Evolutionary conservation across 768 basidiomycete species (phyloP), one percentile per base, ranked within the genome.

Genomic region (Cystofilobasidium bisporidii): DNA sequence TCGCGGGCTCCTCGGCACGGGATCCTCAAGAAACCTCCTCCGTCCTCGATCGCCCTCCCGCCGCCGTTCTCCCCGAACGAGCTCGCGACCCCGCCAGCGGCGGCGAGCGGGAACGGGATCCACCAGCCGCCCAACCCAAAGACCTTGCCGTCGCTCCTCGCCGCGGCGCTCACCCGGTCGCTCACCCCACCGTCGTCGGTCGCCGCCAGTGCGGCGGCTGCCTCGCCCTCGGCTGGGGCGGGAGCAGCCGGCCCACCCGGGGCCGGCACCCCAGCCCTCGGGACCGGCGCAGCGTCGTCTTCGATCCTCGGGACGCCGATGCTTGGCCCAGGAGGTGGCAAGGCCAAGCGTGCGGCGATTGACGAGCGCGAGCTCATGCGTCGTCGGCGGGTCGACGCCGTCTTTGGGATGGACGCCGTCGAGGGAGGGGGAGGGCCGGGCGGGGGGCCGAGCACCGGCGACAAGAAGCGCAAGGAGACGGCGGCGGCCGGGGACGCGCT

Each of bases 351-450:
- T 22, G 45, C 24, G 4, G 36, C 58, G 22, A 2, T 69, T 15
- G 57, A 85, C 72, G 81, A 91, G 72, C 82, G 87, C 62, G 83
- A 90, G 72, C 75, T 92, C 75, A 79, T 92, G 74, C 71, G 78
- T 53, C 69, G 80, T 36, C 70, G 80, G 61, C 71, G 79, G 67
- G 71, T 75, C 61, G 79, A 80, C 59, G 79, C 79, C n/a, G 79
- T 80, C 17, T 78, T 76, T 58, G 80, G 80, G 20, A 77, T 80
- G 70, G 78, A 73, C 0, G 41, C 43, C 41, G 22, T 26, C 32
- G 57, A 40, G 28, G 22, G 55, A 10, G 9, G 40, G 58, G 53
- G 63, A 50, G 30, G 45, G n/a, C n/a, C 28, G 40, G 38, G 43
- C 30, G 55, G 38, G 8, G 32, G 20, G 14, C 36, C 33, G 36